phyloP scores from a whole-genome alignment of 192 early-diverging fungal genomes.

The Rhizophagus clarus region DNA sequence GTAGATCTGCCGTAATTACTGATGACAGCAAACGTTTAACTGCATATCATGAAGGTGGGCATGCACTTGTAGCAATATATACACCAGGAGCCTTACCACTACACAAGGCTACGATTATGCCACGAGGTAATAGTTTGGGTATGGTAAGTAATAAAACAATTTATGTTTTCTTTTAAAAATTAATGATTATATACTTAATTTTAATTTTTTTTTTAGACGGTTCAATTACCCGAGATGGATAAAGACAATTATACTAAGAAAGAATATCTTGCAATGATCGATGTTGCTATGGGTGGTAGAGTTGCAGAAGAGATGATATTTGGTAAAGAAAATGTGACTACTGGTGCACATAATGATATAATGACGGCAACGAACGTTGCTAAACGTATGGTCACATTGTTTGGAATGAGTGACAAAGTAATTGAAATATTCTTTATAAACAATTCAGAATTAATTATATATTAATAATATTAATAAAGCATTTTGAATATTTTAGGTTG shows the following conservation, averaged over 20 bases:
- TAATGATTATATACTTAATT: neutral
- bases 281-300: constrained; percentile 98
- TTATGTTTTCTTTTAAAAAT: neutral
- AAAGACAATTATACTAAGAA: constrained; percentile 76
- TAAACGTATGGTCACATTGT: constrained; percentile 85
- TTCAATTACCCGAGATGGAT: constrained; percentile 94
- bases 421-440: neutral
- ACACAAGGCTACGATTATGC: constrained; percentile 99
- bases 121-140: constrained; percentile 84
- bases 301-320: constrained; percentile 98
- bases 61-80: constrained; percentile 92
- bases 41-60: constrained; percentile 99
- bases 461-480: too few species aligned
- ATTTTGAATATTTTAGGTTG: constrained; percentile 51
- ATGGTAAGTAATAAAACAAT: constrained; percentile 36
- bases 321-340: constrained; percentile 90
- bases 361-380: constrained; percentile 88
- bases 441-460: neutral
- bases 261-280: constrained; percentile 85
- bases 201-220: constrained; percentile 51
- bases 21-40: constrained; percentile 86
- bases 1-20: constrained; percentile 88
- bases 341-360: constrained; percentile 92
- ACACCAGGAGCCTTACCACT: constrained; percentile 94
- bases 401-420: constrained; percentile 91